Base-by-base conservation (phyloP, 192 early-diverging fungal species). In the Dissophora globulifera region DNA sequence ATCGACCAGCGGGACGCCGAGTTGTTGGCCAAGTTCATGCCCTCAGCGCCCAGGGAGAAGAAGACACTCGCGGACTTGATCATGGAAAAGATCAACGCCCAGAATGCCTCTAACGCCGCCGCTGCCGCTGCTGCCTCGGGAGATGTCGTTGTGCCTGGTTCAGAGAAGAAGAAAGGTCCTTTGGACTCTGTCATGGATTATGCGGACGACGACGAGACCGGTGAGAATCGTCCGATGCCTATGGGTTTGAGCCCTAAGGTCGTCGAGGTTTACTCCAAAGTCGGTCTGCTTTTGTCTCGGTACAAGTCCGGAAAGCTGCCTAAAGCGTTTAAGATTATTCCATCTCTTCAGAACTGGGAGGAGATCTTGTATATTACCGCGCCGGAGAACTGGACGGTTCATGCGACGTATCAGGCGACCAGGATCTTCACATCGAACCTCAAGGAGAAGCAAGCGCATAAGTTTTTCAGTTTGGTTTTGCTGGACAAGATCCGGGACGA, bases 271-370 rank as follows among this genome's bases (percentile, higher is more conserved):
- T 99, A 98, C 81, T 89, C 93, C 58, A 95, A 95, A 86, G 95
- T 99, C 35, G 98, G 96, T 2, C 72, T 90, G 53, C 81, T 98
- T 47, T 78, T 98, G 58, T 89, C 86, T 47, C 88, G 98, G 22
- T 98, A 99, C 89, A 93, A 93, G 61, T 96, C 94, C 17, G 96
- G 96, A 26, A 90, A 90, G 70, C 86, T 98, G 43, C 98, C 98
- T 52, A 98, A 99, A 82, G 93, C 95, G 17, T 99, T 99, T 90
- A 99, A 99, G 84, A 97, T 99, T 58, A 94, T 98, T 46, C 96
- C 97, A 6, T 91, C 93, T 6, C 86, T 99, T 42, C 82, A 87
- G 40, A 93, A 99, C 85, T 99, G 97, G 97, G 96, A 99, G 78
- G 94, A 99, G 72, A 88, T 99, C 33, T 76, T 99, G 60, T 95